Conservation (phyloP, 1,284 basidiomycete genomes). For the Inonotus obliquus region DNA sequence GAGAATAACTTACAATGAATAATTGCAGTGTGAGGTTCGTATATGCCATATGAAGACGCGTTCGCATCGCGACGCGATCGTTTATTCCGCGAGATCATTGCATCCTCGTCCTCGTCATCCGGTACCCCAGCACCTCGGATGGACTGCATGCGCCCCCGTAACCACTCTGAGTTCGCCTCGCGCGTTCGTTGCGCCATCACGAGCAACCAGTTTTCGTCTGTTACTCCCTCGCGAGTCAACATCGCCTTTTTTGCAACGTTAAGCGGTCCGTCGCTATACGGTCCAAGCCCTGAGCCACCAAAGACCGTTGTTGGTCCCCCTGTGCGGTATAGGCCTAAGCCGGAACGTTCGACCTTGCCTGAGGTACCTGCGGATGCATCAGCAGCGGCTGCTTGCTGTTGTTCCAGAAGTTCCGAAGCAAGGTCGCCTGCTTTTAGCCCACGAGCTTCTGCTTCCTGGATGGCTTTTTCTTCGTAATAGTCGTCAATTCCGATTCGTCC, state of each 20-base stretch:
- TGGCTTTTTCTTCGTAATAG: constrained; percentile 85
- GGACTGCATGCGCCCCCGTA: constrained; percentile 54
- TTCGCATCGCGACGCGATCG: constrained; percentile 31
- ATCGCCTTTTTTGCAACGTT: constrained; percentile 74
- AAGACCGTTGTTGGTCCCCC: constrained; percentile 88
- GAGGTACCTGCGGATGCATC: constrained; percentile 37
- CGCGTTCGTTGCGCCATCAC: constrained; percentile 63
- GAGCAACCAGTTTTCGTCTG: constrained; percentile 87
- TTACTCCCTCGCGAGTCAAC: constrained; percentile 67
- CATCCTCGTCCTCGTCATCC: constrained; percentile 17
- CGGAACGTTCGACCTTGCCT: constrained; percentile 36
- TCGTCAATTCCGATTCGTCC: constrained; percentile 92
- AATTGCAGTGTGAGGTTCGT: constrained; percentile 68
- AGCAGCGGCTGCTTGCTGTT: constrained; percentile 44
- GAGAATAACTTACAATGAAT: constrained; percentile 53
- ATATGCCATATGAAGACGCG: constrained; percentile 50
- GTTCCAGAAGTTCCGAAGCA: constrained; percentile 79
- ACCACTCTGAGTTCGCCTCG: constrained; percentile 62
- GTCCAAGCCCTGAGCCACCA: constrained; percentile 74
- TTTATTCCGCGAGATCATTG: constrained; percentile 24
- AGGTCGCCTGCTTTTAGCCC: constrained; percentile 72
- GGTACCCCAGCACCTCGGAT: constrained; percentile 39
- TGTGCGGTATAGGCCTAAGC: constrained; percentile 66
- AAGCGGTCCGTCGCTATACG: constrained; percentile 77
- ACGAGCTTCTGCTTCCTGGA: constrained; percentile 64